Conservation (phyloP, 2,329 filamentous ascomycete genomes). For the Rutstroemia sp. region DNA sequence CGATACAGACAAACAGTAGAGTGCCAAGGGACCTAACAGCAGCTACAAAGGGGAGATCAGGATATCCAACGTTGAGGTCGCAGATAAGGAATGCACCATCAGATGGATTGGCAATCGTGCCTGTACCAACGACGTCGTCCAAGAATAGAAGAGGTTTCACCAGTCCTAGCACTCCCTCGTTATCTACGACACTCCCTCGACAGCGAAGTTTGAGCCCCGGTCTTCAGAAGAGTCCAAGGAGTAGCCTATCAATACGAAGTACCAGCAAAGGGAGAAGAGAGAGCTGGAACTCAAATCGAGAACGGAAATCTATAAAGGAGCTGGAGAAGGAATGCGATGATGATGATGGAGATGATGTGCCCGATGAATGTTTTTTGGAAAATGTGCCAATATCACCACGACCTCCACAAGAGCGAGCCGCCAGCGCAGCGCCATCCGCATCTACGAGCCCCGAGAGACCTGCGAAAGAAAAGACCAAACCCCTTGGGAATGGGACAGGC, state of each 20-base stretch:
- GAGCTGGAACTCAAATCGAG: conserved; percentile 63
- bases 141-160: conserved; percentile 18
- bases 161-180: conserved; percentile 19
- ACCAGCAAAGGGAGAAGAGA: conserved; percentile 16
- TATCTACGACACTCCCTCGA: conserved; percentile 20
- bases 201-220: conserved; percentile 27
- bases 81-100: conserved; percentile 21
- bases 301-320: conserved; percentile 61
- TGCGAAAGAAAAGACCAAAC: conserved; percentile 24
- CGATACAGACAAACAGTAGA: conserved; percentile 17
- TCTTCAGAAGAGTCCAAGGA: conserved; percentile 12
- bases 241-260: conserved; percentile 21
- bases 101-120: conserved; percentile 26
- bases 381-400: conserved; percentile 79
- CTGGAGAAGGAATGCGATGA: conserved; percentile 70
- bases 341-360: conserved; percentile 71
- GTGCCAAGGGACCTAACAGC: conserved; percentile 27
- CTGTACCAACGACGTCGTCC: conserved; percentile 16
- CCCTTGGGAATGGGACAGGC: conserved; percentile 54
- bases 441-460: conserved; percentile 26
- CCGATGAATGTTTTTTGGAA: conserved; percentile 70
- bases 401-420: conserved; percentile 46
- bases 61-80: conserved; percentile 20
- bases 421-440: conserved; percentile 46
- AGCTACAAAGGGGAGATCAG: conserved; percentile 15